Evolutionary conservation across 306 rosid species (phyloP).

Genomic region (Begonia loranthoides): DNA sequence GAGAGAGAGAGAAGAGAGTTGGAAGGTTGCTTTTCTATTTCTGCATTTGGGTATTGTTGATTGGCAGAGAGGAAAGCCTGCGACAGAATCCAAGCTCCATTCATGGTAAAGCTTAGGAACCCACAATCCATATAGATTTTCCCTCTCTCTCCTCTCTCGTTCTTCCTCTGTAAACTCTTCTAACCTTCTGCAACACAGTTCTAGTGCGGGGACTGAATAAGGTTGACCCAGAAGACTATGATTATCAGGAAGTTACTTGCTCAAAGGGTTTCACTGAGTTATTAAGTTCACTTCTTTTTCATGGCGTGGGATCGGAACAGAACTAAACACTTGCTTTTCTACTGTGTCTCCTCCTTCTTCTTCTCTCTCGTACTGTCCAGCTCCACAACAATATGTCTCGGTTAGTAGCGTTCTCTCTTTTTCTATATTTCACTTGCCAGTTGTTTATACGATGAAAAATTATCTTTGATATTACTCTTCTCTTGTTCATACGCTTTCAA

Average conservation of each 20-base stretch:
- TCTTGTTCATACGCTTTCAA: neutral
- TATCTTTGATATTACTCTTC: neutral
- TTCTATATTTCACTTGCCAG: neutral
- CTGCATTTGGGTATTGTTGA: neutral
- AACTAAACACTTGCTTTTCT: slow-evolving; percentile 18
- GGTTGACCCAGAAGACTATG: neutral
- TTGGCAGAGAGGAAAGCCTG: slow-evolving; percentile 50
- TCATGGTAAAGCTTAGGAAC: slow-evolving; percentile 63
- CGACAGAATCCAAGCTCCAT: slow-evolving; percentile 49
- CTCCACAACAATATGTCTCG: slow-evolving; percentile 18
- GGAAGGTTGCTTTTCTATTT: neutral
- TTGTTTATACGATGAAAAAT: neutral
- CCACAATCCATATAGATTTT: slow-evolving; percentile 29
- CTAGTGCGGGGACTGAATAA: neutral
- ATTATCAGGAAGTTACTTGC: slow-evolving; percentile 8
- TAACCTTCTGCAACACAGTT: too few relatives aligned
- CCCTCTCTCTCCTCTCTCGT: slow-evolving; percentile 9
- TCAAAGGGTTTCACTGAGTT: slow-evolving; percentile 5
- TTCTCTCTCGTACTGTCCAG: slow-evolving; percentile 33
- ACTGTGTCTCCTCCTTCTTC: slow-evolving; percentile 14
- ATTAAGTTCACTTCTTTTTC: slow-evolving; percentile 11
- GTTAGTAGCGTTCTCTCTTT: slow-evolving; percentile 8
- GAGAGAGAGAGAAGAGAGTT: neutral
- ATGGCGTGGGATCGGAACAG: slow-evolving; percentile 54
- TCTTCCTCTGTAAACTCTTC: neutral